These are phyloP conservation scores for Helicostylum pulchrum DNA, from an alignment of 192 early-diverging fungal species.

Conservation along the genomic window DNA sequence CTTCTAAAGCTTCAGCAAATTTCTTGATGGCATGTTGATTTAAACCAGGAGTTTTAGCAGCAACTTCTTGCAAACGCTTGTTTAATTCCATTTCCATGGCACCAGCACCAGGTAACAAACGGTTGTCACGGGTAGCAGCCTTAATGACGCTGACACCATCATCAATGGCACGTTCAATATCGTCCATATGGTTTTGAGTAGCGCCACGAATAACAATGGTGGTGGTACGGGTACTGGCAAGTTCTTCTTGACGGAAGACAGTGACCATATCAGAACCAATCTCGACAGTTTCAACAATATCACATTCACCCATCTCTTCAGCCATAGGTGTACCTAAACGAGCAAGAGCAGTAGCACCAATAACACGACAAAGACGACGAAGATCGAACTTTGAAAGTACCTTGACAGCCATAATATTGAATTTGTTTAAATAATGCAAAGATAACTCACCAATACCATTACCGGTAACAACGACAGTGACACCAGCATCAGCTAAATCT, in stretches of 20 bases:
- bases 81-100: slow-evolving; percentile 92
- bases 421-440: slow-evolving; percentile 91
- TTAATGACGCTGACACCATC: slow-evolving; percentile 98
- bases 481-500: slow-evolving; percentile 89
- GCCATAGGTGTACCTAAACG: slow-evolving; percentile 89
- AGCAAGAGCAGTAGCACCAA: slow-evolving; percentile 88
- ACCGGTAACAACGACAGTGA: slow-evolving; percentile 91
- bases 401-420: slow-evolving; percentile 84
- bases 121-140: slow-evolving; percentile 80
- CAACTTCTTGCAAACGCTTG: slow-evolving; percentile 70
- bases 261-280: slow-evolving; percentile 97
- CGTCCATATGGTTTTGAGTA: slow-evolving; percentile 93
- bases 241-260: slow-evolving; percentile 88
- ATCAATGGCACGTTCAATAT: slow-evolving; percentile 95
- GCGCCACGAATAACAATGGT: slow-evolving; percentile 97
- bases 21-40: slow-evolving; percentile 96
- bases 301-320: slow-evolving; percentile 98
- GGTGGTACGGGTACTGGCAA: slow-evolving; percentile 70
- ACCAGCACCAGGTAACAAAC: slow-evolving; percentile 89
- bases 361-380: slow-evolving; percentile 88
- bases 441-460: slow-evolving; percentile 89
- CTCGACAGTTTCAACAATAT: slow-evolving; percentile 93
- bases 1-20: slow-evolving; percentile 96
- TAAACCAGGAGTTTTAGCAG: slow-evolving; percentile 88
- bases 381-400: slow-evolving; percentile 96